A percentile compares a stretch with the other conserved stretches of the same genome.
Conservation (phyloP, 2,329 filamentous ascomycete genomes). For the Hypoxylon sp. region DNA sequence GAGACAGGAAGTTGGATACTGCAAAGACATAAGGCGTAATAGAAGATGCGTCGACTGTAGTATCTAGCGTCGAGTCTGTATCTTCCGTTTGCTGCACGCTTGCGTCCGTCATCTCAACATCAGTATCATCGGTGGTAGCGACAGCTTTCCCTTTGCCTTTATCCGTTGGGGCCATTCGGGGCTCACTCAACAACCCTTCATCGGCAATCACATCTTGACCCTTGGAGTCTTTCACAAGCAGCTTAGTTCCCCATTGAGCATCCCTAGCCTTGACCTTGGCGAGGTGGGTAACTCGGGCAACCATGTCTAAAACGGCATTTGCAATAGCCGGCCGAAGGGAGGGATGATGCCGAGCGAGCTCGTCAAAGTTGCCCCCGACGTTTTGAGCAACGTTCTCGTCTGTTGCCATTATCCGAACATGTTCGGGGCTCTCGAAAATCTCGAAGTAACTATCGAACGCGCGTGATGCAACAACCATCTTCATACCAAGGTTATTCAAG, state of each 20-base stretch:
- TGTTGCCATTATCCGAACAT: slow-evolving; percentile 85
- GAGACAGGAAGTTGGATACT: slow-evolving; percentile 79
- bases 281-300: slow-evolving; percentile 82
- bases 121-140: slow-evolving; percentile 58
- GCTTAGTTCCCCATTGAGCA: slow-evolving; percentile 82
- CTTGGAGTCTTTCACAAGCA: slow-evolving; percentile 74
- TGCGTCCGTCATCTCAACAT: slow-evolving; percentile 78
- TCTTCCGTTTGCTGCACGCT: slow-evolving; percentile 49
- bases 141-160: slow-evolving; percentile 58
- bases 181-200: slow-evolving; percentile 55
- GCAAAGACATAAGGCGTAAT: slow-evolving; percentile 81
- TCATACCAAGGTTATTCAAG: slow-evolving; percentile 88
- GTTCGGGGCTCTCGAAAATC: slow-evolving; percentile 93
- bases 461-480: slow-evolving; percentile 85
- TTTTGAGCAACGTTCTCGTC: slow-evolving; percentile 79
- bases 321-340: slow-evolving; percentile 84
- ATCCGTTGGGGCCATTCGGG: slow-evolving; percentile 45
- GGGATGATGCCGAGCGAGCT: slow-evolving; percentile 94
- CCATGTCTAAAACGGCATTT: slow-evolving; percentile 89
- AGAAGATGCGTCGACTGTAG: slow-evolving; percentile 55
- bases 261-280: slow-evolving; percentile 78
- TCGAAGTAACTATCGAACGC: slow-evolving; percentile 92
- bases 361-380: slow-evolving; percentile 90
- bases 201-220: slow-evolving; percentile 73
- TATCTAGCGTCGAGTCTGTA: slow-evolving; percentile 36